Percentiles rank a stretch among this genome's conserved stretches.
Conservation (phyloP, 495 filamentous ascomycete species). For the Hyaloscypha hepaticicola region DNA sequence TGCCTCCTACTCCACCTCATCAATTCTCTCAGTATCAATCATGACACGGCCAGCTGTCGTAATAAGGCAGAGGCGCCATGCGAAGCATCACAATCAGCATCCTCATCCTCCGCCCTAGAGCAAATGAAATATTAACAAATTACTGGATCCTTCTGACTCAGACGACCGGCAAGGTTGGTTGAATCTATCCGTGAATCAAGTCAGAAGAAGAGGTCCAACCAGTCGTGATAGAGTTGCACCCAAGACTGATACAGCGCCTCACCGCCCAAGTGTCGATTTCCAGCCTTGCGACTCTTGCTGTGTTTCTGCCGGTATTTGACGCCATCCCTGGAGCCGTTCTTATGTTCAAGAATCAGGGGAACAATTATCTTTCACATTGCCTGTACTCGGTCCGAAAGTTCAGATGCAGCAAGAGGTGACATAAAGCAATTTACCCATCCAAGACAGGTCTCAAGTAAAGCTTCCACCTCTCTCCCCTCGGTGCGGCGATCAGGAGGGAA, state of each 20-base stretch:
- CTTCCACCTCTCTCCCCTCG: background rate
- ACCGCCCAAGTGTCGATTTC: background rate
- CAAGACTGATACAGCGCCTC: background rate
- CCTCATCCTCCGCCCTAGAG: no score
- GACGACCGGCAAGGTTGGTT: background rate
- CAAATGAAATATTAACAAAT: background rate
- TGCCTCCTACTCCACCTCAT: background rate
- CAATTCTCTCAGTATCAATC: background rate
- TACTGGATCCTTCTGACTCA: conserved; percentile 7
- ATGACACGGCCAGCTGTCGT: conserved; percentile 10
- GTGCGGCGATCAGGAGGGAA: background rate
- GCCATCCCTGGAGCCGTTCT: background rate
- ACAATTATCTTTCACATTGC: background rate
- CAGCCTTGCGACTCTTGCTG: background rate
- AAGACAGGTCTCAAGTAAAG: background rate
- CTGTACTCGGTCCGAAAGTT: background rate
- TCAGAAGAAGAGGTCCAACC: background rate
- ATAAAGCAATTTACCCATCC: background rate
- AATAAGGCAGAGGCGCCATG: conserved; percentile 9
- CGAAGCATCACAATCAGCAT: no score
- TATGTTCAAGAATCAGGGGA: background rate
- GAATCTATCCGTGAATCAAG: background rate
- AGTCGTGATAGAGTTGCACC: background rate
- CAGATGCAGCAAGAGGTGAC: conserved; percentile 1
- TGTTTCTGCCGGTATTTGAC: background rate